phyloP scores from a whole-genome alignment of 805 yeast species.

The Saturnispora saitoi region DNA sequence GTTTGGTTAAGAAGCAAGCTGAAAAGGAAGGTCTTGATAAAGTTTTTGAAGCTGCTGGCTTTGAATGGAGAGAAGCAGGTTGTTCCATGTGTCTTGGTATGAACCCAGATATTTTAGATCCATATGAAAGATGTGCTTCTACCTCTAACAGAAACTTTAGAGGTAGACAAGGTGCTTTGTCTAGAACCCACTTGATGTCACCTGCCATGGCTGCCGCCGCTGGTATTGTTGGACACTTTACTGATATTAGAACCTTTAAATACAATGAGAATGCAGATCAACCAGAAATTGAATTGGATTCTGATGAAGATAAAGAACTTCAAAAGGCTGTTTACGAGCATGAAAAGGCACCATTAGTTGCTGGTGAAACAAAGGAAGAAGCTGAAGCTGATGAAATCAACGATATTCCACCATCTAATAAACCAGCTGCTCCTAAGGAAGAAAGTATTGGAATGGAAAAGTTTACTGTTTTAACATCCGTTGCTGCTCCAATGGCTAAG shows the following conservation, averaged over 20 bases:
- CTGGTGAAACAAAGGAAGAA: constrained; percentile 43
- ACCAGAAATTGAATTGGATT: constrained; percentile 44
- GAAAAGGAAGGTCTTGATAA: constrained; percentile 92
- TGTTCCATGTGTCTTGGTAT: constrained; percentile 99
- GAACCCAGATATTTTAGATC: constrained; percentile 95
- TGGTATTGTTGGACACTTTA: constrained; percentile 80
- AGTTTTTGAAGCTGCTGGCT: constrained; percentile 85
- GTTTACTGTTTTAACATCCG: constrained; percentile 67
- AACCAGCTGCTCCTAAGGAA: constrained; percentile 28
- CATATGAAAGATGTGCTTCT: constrained; percentile 96
- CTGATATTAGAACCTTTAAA: constrained; percentile 79
- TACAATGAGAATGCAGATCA: constrained; percentile 48
- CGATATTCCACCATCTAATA: constrained; percentile 54
- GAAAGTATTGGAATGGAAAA: constrained; percentile 55
- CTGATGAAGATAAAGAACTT: constrained; percentile 38
- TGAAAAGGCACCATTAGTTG: constrained; percentile 51
- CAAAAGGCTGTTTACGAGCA: constrained; percentile 67
- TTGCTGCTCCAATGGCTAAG: constrained; percentile 90
- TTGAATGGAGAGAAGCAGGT: constrained; percentile 99
- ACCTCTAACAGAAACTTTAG: constrained; percentile 98
- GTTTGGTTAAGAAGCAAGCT: constrained; percentile 87
- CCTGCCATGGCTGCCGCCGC: constrained; percentile 99
- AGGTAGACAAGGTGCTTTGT: constrained; percentile 96
- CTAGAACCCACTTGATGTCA: constrained; percentile 95
- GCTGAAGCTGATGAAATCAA: constrained; percentile 42